phyloP scores from a whole-genome alignment of 805 yeast species.

The Metschnikowia rubicola region DNA sequence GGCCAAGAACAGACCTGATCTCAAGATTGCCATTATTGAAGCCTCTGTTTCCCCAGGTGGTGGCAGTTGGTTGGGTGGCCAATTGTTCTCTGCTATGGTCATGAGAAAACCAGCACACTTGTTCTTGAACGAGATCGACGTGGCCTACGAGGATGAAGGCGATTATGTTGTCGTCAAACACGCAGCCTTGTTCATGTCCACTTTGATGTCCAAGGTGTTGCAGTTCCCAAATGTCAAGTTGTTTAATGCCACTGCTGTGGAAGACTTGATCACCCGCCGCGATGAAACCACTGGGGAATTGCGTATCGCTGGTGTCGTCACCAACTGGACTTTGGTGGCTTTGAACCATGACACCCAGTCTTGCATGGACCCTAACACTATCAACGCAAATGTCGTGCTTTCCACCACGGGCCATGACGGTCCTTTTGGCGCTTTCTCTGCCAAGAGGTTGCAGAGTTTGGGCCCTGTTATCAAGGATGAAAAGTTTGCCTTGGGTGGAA shows the following conservation, averaged over 20 bases:
- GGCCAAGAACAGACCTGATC: conserved; percentile 71
- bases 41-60: conserved; percentile 78
- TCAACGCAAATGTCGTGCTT: conserved; percentile 60
- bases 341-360: conserved; percentile 74
- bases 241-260: conserved; percentile 79
- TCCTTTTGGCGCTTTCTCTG: conserved; percentile 77
- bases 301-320: conserved; percentile 74
- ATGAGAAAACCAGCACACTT: conserved; percentile 75
- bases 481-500: conserved; percentile 48
- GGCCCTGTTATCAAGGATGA: conserved; percentile 31
- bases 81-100: conserved; percentile 73
- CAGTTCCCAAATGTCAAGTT: conserved; percentile 71
- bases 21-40: conserved; percentile 70
- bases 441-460: conserved; percentile 51
- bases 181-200: conserved; percentile 74
- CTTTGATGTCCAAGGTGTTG: conserved; percentile 64
- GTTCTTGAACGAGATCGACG: conserved; percentile 59
- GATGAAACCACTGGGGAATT: conserved; percentile 53
- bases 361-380: conserved; percentile 81
- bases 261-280: conserved; percentile 71
- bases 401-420: conserved; percentile 83
- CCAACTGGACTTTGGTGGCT: conserved; percentile 78
- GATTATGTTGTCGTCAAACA: conserved; percentile 78
- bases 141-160: conserved; percentile 75
- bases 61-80: conserved; percentile 78